Base-by-base conservation (phyloP, 345 rosid species). In the Euphorbia pulcherrima region DNA sequence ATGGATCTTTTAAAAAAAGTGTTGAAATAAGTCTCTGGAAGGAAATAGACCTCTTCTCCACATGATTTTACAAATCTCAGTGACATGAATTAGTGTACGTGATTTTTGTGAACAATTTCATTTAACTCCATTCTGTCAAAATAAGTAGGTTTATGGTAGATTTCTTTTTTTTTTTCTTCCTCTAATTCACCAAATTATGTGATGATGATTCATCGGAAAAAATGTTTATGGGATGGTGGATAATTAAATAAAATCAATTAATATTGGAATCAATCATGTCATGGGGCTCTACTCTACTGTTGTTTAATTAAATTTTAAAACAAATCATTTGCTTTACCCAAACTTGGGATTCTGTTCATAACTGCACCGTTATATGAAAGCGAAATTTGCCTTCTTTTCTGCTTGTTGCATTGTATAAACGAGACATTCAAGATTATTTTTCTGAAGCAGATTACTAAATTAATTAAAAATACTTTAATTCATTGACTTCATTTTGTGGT, bases 341-440 rank as follows among this genome's bases (percentile, higher is more conserved):
- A 75, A 64, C 65, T 29, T 1, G 2, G 47, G 62, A 52, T 50
- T 23, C 53, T 68, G 63, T 79, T 37, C 41, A 23, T 35, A 61
- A 62, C 66, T n/a, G 56, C 59, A 50, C 70, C 64, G 41, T 29
- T 71, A 14, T 16, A 23, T 55, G 78, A 71, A 62, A 67, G 65
- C 64, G 67, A 67, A 21, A 44, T 41, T 54, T 24, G 54, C 39
- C 62, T 24, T 30, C 18, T 14, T 33, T 17, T 47, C 6, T 58
- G 62, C 46, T 44, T 28, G 40, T 57, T 57, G 39, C 18, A 26
- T 1, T 1, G 33, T 2, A 10, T 27, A 26, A 4, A 24, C 2
- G 14, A 55, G 60, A 16, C 60, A 26, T 23, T 50, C 24, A 18
- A 18, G n/a, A 50, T 20, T 50, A 20, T 50, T 50, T 20, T 53